A percentile compares a stretch with the other conserved stretches of the same genome.
Evolutionary conservation across 495 filamentous ascomycete genomes (phyloP).

Genomic region (Penicillium robsamsonii): DNA sequence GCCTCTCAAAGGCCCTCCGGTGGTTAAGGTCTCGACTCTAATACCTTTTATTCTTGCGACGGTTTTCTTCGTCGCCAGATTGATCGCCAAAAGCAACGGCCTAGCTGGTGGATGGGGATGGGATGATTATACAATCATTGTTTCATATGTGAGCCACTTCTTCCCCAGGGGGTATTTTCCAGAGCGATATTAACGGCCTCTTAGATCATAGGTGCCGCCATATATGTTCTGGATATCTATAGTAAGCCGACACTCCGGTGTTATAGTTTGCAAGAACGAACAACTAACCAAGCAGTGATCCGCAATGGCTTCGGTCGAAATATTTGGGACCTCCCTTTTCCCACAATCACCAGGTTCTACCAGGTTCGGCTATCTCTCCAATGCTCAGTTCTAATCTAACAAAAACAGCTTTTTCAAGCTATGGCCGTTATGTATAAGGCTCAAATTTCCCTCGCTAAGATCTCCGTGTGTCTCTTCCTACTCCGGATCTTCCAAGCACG

Average conservation of each 20-base stretch:
- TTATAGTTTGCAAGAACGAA: not conserved
- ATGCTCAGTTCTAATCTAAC: not conserved
- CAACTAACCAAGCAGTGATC: conserved; percentile 25
- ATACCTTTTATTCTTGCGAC: conserved; percentile 26
- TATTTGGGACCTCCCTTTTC: conserved; percentile 30
- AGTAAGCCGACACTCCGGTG: conserved; percentile 13
- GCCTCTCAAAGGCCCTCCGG: conserved; percentile 11
- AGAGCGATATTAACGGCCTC: conserved; percentile 1
- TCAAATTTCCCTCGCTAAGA: conserved; percentile 45
- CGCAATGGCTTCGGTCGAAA: conserved; percentile 28
- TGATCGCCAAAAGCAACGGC: conserved; percentile 25
- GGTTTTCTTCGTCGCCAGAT: conserved; percentile 27
- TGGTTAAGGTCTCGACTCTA: conserved; percentile 16
- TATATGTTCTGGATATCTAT: conserved; percentile 19
- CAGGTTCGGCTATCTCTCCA: conserved; percentile 16
- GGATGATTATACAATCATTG: conserved; percentile 32
- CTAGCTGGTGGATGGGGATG: conserved; percentile 36
- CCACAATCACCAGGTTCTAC: conserved; percentile 25
- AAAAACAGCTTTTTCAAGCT: conserved; percentile 26
- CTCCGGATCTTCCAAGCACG: conserved; percentile 40
- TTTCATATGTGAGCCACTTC: conserved; percentile 23
- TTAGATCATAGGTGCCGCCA: conserved; percentile 21
- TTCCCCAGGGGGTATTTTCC: too few relatives aligned
- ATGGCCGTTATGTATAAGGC: conserved; percentile 32
- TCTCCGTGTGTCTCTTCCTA: conserved; percentile 52